Conservation (phyloP, 2,329 filamentous ascomycete genomes). For the Phoma sp. region DNA sequence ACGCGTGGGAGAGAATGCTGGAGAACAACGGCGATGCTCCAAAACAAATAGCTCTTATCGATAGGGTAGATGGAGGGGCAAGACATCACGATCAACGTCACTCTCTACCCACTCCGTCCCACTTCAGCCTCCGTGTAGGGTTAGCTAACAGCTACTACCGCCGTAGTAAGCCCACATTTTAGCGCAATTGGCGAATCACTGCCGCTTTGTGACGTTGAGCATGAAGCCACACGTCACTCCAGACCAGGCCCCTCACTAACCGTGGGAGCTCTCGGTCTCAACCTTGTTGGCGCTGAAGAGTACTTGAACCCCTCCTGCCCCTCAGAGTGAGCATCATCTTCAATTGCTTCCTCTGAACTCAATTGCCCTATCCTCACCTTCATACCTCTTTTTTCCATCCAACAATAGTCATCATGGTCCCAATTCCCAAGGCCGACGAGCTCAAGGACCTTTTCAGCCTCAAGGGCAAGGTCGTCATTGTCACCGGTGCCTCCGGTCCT, state of each 20-base stretch:
- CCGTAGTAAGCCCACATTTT: conserved; percentile 31
- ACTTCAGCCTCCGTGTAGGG: conserved; percentile 27
- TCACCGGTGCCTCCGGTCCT: conserved; percentile 65
- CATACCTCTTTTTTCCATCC: conserved; percentile 10
- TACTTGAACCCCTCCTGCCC: conserved; percentile 47
- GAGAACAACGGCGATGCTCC: conserved; percentile 12
- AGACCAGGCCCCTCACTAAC: conserved; percentile 32
- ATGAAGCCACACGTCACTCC: conserved; percentile 38
- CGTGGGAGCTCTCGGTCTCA: conserved; percentile 23
- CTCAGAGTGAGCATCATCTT: conserved; percentile 19
- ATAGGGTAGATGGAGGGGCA: conserved; percentile 15
- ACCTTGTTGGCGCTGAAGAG: conserved; percentile 28
- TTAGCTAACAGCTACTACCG: conserved; percentile 26
- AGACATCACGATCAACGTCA: conserved; percentile 21
- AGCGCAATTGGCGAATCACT: conserved; percentile 25
- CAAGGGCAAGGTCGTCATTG: conserved; percentile 62
- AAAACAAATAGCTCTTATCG: conserved; percentile 18
- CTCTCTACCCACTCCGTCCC: conserved; percentile 23
- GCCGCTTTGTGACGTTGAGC: conserved; percentile 16
- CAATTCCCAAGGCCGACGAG: conserved; percentile 63
- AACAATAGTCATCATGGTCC: conserved; percentile 58
- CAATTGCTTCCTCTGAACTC: conserved; percentile 23
- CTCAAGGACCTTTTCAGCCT: conserved; percentile 64
- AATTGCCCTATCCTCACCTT: conserved; percentile 20
- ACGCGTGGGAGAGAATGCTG: conserved; percentile 7